Evolutionary conservation across 257 asterid genomes (phyloP).

Genomic region (Ligustrum vulgare): DNA sequence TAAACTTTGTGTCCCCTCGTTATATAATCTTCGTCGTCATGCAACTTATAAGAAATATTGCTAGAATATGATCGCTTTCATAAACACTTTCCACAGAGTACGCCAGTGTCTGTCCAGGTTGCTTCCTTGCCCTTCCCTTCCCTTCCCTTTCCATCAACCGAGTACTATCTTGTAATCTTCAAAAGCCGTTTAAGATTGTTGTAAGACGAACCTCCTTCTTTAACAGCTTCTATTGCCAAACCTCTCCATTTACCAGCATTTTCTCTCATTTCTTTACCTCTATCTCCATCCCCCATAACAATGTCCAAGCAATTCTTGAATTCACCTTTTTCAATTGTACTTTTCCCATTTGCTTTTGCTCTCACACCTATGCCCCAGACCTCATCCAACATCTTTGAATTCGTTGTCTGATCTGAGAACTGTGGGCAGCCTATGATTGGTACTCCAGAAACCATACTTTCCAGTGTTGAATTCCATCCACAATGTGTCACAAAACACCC

Average conservation of each 20-base stretch:
- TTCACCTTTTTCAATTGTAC: constrained; percentile 37
- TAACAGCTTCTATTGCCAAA: constrained; percentile 43
- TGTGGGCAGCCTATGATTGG: constrained; percentile 54
- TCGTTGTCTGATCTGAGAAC: constrained; percentile 52
- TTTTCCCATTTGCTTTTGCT: constrained; percentile 40
- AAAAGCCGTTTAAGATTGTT: constrained; percentile 40
- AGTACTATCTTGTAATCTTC: constrained; percentile 15
- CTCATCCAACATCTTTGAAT: constrained; percentile 59
- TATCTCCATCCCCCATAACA: constrained; percentile 50
- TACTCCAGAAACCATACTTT: constrained; percentile 47
- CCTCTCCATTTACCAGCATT: constrained; percentile 47
- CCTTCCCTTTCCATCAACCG: background rate
- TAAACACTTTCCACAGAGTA: too few species aligned
- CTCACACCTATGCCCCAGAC: constrained; percentile 63
- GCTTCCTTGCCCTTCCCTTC: too few species aligned
- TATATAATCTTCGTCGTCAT: too few species aligned
- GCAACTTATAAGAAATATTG: too few species aligned
- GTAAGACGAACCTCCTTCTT: constrained; percentile 51
- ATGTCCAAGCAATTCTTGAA: constrained; percentile 42
- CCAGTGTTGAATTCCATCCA: constrained; percentile 76
- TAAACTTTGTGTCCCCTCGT: too few species aligned
- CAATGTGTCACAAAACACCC: constrained; percentile 69
- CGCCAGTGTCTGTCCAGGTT: too few species aligned
- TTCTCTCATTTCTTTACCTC: constrained; percentile 37
- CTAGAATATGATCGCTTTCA: too few species aligned